Conservation (phyloP, 2,329 filamentous ascomycete species). For the Aspergillus pseudoterreus region DNA sequence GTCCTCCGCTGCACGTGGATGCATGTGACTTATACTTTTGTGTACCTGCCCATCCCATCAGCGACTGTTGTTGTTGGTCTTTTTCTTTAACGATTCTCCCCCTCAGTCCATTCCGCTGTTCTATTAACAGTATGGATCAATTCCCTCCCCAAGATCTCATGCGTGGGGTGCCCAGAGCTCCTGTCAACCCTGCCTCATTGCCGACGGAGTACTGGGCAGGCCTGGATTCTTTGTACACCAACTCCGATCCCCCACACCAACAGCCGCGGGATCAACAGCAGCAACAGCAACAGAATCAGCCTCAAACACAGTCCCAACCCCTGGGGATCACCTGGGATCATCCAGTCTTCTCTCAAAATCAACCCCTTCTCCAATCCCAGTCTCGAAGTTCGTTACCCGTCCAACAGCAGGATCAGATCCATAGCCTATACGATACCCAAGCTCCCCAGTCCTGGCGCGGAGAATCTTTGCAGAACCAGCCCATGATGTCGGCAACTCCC, state of each 20-base stretch:
- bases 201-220: conserved; percentile 36
- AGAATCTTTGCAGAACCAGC: conserved; percentile 27
- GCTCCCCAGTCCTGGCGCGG: conserved; percentile 32
- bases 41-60: neutral
- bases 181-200: conserved; percentile 25
- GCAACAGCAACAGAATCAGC: conserved; percentile 17
- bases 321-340: conserved; percentile 37
- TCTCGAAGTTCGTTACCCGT: conserved; percentile 17
- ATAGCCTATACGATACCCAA: conserved; percentile 28
- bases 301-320: conserved; percentile 17
- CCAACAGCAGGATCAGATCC: conserved; percentile 23
- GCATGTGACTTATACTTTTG: conserved; percentile 15
- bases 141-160: conserved; percentile 26
- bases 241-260: conserved; percentile 23
- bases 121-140: conserved; percentile 32
- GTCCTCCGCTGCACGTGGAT: conserved; percentile 15
- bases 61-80: neutral
- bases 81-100: neutral
- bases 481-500: conserved; percentile 19
- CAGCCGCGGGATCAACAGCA: conserved; percentile 20
- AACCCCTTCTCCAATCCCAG: conserved; percentile 12
- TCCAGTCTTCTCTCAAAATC: conserved; percentile 30
- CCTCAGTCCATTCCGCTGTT: neutral
- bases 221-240: conserved; percentile 31
- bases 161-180: conserved; percentile 25